phyloP scores from a whole-genome alignment of 345 rosid species.

The Eucalyptus polybractea region DNA sequence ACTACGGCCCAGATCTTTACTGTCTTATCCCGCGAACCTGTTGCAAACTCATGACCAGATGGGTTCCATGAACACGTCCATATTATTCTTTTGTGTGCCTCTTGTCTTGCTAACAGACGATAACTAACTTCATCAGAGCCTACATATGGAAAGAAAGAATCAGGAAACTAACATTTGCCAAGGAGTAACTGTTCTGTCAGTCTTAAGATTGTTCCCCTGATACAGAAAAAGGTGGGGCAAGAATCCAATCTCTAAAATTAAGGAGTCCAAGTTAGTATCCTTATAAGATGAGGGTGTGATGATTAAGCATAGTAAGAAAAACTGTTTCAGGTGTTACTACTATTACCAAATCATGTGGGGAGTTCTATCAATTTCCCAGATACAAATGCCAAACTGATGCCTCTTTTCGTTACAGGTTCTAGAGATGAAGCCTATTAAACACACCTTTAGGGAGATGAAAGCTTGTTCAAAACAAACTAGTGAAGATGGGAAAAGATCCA shows the following conservation, averaged over 20 bases:
- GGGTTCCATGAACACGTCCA: conserved; percentile 99
- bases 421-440: neutral
- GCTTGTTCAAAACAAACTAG: neutral
- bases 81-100: conserved; percentile 94
- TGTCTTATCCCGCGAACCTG: conserved; percentile 89
- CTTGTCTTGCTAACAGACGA: conserved; percentile 56
- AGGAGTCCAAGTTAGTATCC: neutral
- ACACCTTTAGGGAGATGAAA: neutral
- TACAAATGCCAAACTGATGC: neutral
- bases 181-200: neutral
- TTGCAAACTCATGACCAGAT: conserved; percentile 72
- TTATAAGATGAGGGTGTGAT: neutral
- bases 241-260: neutral
- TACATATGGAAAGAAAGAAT: neutral
- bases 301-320: neutral
- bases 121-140: conserved; percentile 29
- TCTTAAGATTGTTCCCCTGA: neutral
- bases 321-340: neutral
- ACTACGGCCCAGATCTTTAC: conserved; percentile 84
- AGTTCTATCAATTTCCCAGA: neutral
- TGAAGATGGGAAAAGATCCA: neutral
- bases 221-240: neutral
- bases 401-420: neutral
- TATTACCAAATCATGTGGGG: neutral
- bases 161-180: neutral